Conservation (phyloP, 176 grass and related monocot species). For the Dendrocalamus sinicus region DNA sequence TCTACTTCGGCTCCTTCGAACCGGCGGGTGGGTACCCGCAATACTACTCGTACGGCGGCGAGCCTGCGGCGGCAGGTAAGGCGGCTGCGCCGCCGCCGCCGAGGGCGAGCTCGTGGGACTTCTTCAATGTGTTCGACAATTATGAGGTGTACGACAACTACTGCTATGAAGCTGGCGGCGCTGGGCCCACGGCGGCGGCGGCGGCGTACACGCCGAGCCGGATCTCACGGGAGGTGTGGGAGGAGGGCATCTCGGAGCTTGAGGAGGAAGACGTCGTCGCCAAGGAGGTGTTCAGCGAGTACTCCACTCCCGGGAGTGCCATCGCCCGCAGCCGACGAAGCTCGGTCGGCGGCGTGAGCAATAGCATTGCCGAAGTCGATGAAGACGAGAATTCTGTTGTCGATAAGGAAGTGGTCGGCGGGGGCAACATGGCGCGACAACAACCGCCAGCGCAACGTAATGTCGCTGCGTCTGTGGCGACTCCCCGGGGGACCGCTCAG, state of each 20-base stretch:
- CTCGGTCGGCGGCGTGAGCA: conserved; percentile 43
- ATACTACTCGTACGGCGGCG: conserved; percentile 44
- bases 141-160: conserved; percentile 60
- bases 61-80: neutral
- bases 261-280: conserved; percentile 72
- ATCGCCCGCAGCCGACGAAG: conserved; percentile 42
- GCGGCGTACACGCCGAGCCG: conserved; percentile 64
- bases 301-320: conserved; percentile 10
- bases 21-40: conserved; percentile 34
- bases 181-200: neutral
- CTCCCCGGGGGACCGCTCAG: conserved; percentile 1
- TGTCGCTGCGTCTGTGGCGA: neutral
- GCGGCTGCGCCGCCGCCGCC: conserved; percentile 52
- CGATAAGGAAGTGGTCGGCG: conserved; percentile 57
- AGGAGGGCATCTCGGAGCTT: conserved; percentile 92
- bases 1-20: conserved; percentile 58
- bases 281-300: conserved; percentile 65
- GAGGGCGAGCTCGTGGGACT: conserved; percentile 77
- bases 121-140: conserved; percentile 75
- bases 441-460: conserved; percentile 27
- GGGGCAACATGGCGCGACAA: conserved; percentile 21
- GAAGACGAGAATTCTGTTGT: conserved; percentile 26
- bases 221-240: conserved; percentile 73
- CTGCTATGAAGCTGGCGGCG: conserved; percentile 41
- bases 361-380: conserved; percentile 17